These are phyloP conservation scores for Sclerotinia trifoliorum DNA, from an alignment of 2,329 filamentous ascomycete species.

Conservation along the genomic window DNA sequence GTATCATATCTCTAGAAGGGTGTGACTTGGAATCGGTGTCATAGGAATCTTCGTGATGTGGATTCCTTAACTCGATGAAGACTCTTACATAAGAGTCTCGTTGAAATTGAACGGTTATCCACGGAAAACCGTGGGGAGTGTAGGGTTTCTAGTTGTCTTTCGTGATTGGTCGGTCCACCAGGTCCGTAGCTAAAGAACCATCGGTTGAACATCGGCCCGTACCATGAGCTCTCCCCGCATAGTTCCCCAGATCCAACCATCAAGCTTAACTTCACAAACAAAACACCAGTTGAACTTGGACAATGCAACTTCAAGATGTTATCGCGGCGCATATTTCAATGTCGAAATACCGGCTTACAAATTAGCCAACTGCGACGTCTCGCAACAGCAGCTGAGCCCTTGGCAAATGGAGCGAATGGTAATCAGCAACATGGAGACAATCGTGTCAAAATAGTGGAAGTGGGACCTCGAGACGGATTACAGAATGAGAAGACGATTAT, in stretches of 20 bases:
- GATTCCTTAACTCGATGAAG: neutral
- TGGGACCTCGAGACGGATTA: conserved; percentile 80
- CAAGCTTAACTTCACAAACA: neutral
- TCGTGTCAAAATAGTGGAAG: conserved; percentile 68
- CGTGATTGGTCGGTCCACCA: neutral
- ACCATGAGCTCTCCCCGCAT: conserved; percentile 1
- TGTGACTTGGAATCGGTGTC: neutral
- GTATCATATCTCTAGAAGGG: neutral
- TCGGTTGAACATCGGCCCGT: conserved; percentile 5
- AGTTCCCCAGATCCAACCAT: conserved; percentile 11
- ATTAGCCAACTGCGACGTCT: conserved; percentile 29
- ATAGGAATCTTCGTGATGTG: neutral
- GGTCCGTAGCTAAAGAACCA: no score
- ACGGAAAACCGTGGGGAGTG: neutral
- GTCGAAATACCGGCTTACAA: conserved; percentile 1
- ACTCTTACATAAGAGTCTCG: no score
- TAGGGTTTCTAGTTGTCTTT: neutral
- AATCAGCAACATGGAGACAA: conserved; percentile 34
- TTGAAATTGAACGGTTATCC: neutral
- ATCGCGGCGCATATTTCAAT: conserved; percentile 12
- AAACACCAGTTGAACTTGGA: conserved; percentile 1
- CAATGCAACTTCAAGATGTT: conserved; percentile 20
- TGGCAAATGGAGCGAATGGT: conserved; percentile 16
- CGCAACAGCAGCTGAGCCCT: conserved; percentile 30
- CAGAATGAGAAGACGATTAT: conserved; percentile 79